Percentiles rank a stretch among this genome's conserved stretches.
Evolutionary conservation across 2,329 filamentous ascomycete genomes (phyloP).

Genomic region (Juglanconis sp.): DNA sequence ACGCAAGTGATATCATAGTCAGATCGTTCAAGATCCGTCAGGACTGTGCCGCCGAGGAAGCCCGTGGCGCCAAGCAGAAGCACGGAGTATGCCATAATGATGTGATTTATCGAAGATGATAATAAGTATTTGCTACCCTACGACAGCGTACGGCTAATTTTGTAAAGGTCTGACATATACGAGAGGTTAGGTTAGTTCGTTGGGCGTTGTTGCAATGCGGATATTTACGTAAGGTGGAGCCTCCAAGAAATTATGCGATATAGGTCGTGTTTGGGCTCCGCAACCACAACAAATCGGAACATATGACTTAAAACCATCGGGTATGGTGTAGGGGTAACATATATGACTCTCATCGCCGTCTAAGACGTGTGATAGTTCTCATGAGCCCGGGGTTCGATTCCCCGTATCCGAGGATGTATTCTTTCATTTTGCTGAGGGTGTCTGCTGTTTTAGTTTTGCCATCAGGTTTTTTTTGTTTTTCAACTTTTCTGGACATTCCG

Average conservation of each 20-base stretch:
- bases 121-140: too few relatives aligned
- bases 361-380: background rate
- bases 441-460: background rate
- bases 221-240: too few relatives aligned
- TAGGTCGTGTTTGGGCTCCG: too few relatives aligned
- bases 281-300: background rate
- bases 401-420: constrained; percentile 6
- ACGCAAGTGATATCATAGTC: constrained; percentile 3
- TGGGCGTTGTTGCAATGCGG: too few relatives aligned
- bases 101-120: background rate
- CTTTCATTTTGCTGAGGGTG: background rate
- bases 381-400: constrained; percentile 5
- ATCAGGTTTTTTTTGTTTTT: background rate
- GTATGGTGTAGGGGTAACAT: constrained; percentile 8
- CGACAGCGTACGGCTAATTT: too few relatives aligned
- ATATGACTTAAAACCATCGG: background rate
- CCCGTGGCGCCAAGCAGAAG: constrained; percentile 5
- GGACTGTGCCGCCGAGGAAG: constrained; percentile 4
- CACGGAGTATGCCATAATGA: background rate
- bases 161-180: too few relatives aligned
- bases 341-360: background rate
- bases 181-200: too few relatives aligned
- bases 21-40: background rate
- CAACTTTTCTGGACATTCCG: background rate
- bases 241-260: too few relatives aligned